phyloP scores from a whole-genome alignment of 768 basidiomycete species.

The Hygrocybe coccinea region DNA sequence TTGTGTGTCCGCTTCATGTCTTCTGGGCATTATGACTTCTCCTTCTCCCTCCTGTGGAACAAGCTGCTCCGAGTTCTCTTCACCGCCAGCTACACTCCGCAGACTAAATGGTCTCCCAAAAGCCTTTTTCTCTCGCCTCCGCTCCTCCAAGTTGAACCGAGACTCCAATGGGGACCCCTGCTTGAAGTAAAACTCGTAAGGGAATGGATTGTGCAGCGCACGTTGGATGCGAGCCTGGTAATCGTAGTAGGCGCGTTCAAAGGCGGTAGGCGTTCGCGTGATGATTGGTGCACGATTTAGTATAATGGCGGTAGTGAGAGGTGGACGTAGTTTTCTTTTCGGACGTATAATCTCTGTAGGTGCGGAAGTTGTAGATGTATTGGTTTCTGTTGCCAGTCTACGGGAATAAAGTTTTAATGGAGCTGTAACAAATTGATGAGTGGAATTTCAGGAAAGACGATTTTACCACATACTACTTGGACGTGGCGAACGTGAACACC shows the following conservation, averaged over 20 bases:
- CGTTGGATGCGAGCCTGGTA: constrained; percentile 82
- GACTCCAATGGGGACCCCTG: constrained; percentile 81
- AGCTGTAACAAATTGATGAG: neutral
- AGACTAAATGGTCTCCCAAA: constrained; percentile 63
- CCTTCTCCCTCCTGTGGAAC: constrained; percentile 56
- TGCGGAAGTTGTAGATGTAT: constrained; percentile 17
- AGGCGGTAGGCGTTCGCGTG: constrained; percentile 62
- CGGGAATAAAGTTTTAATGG: neutral
- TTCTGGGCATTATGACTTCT: constrained; percentile 57
- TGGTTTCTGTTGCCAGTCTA: constrained; percentile 1
- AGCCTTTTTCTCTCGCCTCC: constrained; percentile 60
- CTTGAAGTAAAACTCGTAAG: constrained; percentile 90
- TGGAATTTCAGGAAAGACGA: constrained; percentile 2
- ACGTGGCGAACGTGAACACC: neutral
- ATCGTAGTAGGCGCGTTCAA: constrained; percentile 76
- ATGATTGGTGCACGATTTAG: constrained; percentile 75
- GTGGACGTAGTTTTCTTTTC: constrained; percentile 32
- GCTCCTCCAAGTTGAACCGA: constrained; percentile 73
- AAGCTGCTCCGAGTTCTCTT: constrained; percentile 49
- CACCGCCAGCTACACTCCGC: constrained; percentile 42
- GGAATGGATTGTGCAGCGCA: constrained; percentile 83
- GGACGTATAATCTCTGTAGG: constrained; percentile 13
- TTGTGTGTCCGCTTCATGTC: constrained; percentile 53
- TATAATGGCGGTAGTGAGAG: constrained; percentile 59
- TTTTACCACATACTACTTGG: constrained; percentile 1